phyloP scores from a whole-genome alignment of 2,329 filamentous ascomycete species.

The Aureobasidium pullulans region DNA sequence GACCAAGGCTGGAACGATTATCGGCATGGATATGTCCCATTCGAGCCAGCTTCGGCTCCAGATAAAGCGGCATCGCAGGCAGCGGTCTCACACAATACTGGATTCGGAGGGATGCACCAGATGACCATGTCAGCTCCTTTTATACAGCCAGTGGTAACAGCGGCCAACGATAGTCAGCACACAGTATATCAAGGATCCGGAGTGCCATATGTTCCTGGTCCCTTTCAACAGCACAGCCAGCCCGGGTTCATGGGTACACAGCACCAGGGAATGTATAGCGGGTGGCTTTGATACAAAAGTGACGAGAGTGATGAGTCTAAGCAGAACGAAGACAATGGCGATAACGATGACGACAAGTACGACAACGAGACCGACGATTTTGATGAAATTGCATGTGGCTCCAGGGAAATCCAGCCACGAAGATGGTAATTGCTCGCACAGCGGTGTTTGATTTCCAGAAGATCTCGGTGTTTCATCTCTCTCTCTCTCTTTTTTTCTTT shows the following conservation, averaged over 20 bases:
- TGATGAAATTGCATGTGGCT: constrained; percentile 8
- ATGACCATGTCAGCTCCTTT: constrained; percentile 3
- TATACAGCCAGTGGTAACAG: not conserved
- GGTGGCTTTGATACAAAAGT: not conserved
- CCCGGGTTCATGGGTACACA: not conserved
- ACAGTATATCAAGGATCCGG: not conserved
- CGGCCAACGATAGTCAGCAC: not conserved
- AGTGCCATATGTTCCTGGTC: not conserved
- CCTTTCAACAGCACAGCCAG: not conserved
- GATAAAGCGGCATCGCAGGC: not conserved
- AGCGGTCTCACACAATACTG: not conserved
- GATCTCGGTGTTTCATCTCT: not conserved
- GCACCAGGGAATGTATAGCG: constrained; percentile 1
- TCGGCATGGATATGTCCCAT: not conserved
- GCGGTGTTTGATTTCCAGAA: not conserved
- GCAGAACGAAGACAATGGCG: not conserved
- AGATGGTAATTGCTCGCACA: not conserved
- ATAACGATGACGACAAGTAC: constrained; percentile 6
- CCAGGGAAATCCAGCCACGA: not conserved
- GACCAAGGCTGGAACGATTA: not conserved
- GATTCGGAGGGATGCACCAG: not conserved
- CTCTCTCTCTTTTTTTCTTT: not conserved
- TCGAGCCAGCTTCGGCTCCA: not conserved
- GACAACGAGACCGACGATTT: constrained; percentile 3
- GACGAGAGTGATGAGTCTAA: not conserved